phyloP scores from a whole-genome alignment of 352 stramenopile genomes.

The Globisporangium yorkense region DNA sequence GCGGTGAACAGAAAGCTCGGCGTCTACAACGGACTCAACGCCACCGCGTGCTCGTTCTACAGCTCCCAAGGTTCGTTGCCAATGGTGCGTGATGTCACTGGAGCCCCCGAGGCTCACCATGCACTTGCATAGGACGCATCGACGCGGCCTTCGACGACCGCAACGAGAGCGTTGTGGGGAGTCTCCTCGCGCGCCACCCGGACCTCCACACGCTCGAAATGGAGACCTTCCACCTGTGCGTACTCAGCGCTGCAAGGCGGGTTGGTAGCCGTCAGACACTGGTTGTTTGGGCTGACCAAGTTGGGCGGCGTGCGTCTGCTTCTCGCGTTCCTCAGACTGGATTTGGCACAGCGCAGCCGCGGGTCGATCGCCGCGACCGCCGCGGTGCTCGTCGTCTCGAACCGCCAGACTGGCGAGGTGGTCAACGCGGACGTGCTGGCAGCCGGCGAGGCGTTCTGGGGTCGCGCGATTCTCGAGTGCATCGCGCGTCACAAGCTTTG shows the following conservation, averaged over 20 bases:
- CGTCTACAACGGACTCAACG: constrained; percentile 47
- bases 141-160: constrained; percentile 53
- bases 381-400: constrained; percentile 36
- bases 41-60: constrained; percentile 64
- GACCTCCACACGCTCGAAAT: constrained; percentile 54
- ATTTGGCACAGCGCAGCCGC: constrained; percentile 38
- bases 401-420: constrained; percentile 34
- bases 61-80: constrained; percentile 44
- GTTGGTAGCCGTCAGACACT: neutral
- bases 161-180: constrained; percentile 41
- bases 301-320: no score
- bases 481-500: constrained; percentile 3
- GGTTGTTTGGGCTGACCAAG: no score
- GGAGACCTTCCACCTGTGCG: constrained; percentile 67
- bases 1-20: constrained; percentile 12
- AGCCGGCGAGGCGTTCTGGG: constrained; percentile 30
- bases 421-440: constrained; percentile 24
- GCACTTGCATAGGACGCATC: constrained; percentile 20
- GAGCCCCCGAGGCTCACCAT: neutral
- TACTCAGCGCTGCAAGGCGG: no score
- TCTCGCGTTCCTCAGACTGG: constrained; percentile 17
- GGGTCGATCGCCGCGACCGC: constrained; percentile 30
- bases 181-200: constrained; percentile 23
- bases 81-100: neutral
- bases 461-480: constrained; percentile 24